Evolutionary conservation across 768 basidiomycete genomes (phyloP).

Genomic region (Pisolithus orientalis): DNA sequence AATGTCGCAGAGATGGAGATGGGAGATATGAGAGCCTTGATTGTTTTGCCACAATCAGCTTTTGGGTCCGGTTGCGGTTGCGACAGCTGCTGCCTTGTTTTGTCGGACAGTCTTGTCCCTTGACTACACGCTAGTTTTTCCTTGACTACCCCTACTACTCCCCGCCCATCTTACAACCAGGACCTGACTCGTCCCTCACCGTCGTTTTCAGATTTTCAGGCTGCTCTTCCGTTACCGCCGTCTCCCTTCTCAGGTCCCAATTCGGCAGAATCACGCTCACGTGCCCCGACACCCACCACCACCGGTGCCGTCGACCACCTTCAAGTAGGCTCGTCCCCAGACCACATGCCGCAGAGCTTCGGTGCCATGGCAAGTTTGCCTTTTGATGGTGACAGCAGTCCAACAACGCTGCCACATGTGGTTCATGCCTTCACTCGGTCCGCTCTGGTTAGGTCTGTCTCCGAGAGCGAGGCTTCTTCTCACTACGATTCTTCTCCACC

Average conservation of each 20-base stretch:
- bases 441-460: conserved; percentile 32
- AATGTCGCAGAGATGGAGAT: background rate
- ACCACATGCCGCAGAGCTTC: conserved; percentile 11
- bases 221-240: conserved; percentile 24
- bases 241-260: conserved; percentile 29
- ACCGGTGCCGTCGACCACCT: conserved; percentile 14
- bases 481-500: conserved; percentile 30
- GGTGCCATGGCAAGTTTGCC: conserved; percentile 11
- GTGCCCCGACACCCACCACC: conserved; percentile 32
- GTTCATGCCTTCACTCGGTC: conserved; percentile 25
- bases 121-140: background rate
- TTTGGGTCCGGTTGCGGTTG: conserved; percentile 12
- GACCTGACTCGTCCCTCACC: conserved; percentile 14
- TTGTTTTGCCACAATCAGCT: conserved; percentile 9
- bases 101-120: background rate
- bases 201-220: conserved; percentile 23
- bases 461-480: conserved; percentile 35
- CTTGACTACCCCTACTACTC: conserved; percentile 15
- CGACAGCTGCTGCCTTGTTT: conserved; percentile 4
- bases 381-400: conserved; percentile 11
- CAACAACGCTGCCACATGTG: conserved; percentile 17
- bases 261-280: conserved; percentile 29
- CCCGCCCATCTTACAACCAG: conserved; percentile 7
- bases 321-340: conserved; percentile 19
- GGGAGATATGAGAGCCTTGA: background rate